Evolutionary conservation across 768 basidiomycete species (phyloP), one percentile per base, ranked within the genome.

Genomic region (Lepiota venenata): DNA sequence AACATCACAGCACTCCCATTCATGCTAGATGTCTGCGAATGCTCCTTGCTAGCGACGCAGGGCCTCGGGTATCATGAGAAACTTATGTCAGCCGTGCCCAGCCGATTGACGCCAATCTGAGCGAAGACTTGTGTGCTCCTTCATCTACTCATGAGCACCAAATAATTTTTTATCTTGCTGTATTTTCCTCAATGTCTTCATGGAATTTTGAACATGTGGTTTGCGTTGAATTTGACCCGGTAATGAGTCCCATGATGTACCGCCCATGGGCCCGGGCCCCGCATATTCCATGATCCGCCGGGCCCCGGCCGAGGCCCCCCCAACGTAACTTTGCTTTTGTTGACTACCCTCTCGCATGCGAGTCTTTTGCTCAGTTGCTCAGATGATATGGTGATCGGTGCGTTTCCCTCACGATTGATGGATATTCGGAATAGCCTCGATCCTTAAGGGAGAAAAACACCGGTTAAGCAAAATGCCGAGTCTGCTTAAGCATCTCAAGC

Each of bases 311-410:
- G 46, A 35, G 25, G 25, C 25, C 25, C 25, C 25, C 25, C 25
- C 25, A 25, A 35, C 27, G 8, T 29, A 16, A 16, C 15, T 15
- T 8, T 25, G 11, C 40, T 27, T 51, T 51, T 52, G 35, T 5
- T 15, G n/a, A 12, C 2, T n/a, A 46, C 25, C 43, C 11, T 7
- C 21, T n/a, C 38, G 16, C 6, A 3, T 45, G 37, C 43, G 32
- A 15, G 35, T 16, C 15, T 20, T 40, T 36, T 52, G 43, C 51
- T 52, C 51, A 52, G 1, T 45, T 52, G 51, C 51, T 52, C 51
- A 52, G 21, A 52, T 38, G 42, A 35, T 32, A 11, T 44, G 41
- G 20, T 27, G 11, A 15, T 14, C 22, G n/a, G 18, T 12, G n/a
- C 39, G 25, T 8, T 38, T 25, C 45, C 43, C 15, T 7, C 18